These are phyloP conservation scores for Verticillium nonalfalfae DNA, from an alignment of 2,329 filamentous ascomycete species.

Conservation along the genomic window DNA sequence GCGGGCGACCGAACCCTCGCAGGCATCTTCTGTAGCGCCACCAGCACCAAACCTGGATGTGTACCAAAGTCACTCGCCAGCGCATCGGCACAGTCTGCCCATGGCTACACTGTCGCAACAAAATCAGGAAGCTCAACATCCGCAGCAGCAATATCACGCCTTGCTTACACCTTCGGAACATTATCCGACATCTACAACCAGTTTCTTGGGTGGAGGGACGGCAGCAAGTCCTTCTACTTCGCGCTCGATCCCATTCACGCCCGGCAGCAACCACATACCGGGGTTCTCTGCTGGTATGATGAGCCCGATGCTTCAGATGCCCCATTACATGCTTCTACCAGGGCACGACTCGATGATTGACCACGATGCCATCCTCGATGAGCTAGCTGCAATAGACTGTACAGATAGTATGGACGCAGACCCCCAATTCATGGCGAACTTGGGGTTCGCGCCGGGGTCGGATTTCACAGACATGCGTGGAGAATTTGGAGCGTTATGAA, in stretches of 20 bases:
- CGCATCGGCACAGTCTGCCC: not conserved
- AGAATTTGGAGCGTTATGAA: slow-evolving; percentile 25
- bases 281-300: not conserved
- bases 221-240: slow-evolving; percentile 11
- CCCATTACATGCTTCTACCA: not conserved
- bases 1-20: not conserved
- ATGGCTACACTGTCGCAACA: not conserved
- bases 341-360: slow-evolving; percentile 22
- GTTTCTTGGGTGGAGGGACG: not conserved
- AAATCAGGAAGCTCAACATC: not conserved
- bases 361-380: slow-evolving; percentile 46
- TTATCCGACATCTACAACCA: not conserved
- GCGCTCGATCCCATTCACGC: slow-evolving; percentile 10
- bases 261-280: slow-evolving; percentile 2
- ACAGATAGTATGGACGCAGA: slow-evolving; percentile 45
- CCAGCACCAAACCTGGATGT: not conserved
- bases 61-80: not conserved
- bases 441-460: slow-evolving; percentile 57
- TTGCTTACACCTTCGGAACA: not conserved
- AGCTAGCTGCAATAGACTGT: slow-evolving; percentile 44
- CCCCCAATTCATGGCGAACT: slow-evolving; percentile 59
- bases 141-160: not conserved
- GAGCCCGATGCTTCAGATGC: slow-evolving; percentile 2
- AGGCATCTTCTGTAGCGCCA: not conserved
- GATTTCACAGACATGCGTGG: slow-evolving; percentile 47